Base-by-base conservation (phyloP, 345 rosid species). In the Heritiera littoralis region DNA sequence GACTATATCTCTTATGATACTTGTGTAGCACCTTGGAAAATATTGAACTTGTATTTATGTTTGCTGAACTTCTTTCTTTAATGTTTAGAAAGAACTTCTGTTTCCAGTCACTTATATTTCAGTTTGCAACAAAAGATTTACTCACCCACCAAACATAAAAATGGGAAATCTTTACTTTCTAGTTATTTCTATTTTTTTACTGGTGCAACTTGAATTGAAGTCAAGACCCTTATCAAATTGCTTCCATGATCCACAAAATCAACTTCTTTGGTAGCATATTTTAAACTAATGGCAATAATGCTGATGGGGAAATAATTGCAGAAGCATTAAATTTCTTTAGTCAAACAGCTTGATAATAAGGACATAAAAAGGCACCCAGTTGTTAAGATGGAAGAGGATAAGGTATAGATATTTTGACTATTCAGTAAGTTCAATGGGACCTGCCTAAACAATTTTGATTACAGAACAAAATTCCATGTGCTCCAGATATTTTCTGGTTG, bases 231-330 rank as follows among this genome's bases (percentile, higher is more conserved):
- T 15, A 6, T 38, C 69, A 2, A 65, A 63, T 32, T 30, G 38
- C 5, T 63, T 23, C 41, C 66, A 14, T 64, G 43, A 64, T n/a
- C 41, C n/a, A 35, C 43, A 12, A 13, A 64, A 32, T 32, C 9
- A 64, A 64, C 67, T 64, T 35, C 67, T 66, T 66, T 66, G 48
- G 18, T 17, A 64, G 68, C 68, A 14, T 32, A 64, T 35, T 61
- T 40, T 40, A 64, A 14, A 66, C 70, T 23, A 66, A 66, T 66
- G 0, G 20, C 18, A 30, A 18, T 40, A 40, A 67, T 67, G 51
- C 23, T 41, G 52, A 41, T n/a, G 52, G 12, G 75, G 10, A 8
- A 11, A 28, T 35, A 35, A 35, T 35, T 1, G 38, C 38, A 35
- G 38, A 35, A 35, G 38, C 38, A 72, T 17, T 35, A 17, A 35